Base-by-base conservation (phyloP, 2,329 filamentous ascomycete species). In the Trichoderma aggressivum region DNA sequence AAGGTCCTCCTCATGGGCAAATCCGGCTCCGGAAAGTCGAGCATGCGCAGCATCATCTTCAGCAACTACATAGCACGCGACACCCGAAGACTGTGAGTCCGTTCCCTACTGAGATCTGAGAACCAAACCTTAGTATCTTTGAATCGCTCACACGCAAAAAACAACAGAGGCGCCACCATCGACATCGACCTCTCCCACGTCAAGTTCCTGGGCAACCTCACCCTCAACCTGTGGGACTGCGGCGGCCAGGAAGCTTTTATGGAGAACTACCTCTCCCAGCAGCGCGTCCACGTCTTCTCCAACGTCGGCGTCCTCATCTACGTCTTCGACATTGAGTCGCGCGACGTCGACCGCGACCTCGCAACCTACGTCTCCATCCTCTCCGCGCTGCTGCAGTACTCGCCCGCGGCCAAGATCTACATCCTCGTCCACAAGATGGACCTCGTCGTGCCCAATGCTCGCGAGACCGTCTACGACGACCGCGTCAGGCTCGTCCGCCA, bases 341-440 rank as follows among this genome's bases (percentile, higher is more conserved):
- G 94, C 79, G 96, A 98, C 81, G 94, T 97, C 77, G 93, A 96
- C 73, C 92, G 94, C 76, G 96, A 99, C 80, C 89, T 98, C 66
- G 90, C 95, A 71, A 97, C 94, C 71, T 99, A 98, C 84, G 90
- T 91, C 66, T 92, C 93, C 75, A 96, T 98, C 80, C 93, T 98
- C 76, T 89, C 91, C 63, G 96, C 96, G 0, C 87, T 99, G 50
- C 88, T 91, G 70, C 94, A 98, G 82, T 97, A 90, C 86, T 97
- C 93, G 61, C 85, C 88, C 36, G 84, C 85, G 3, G 94, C 95
- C 73, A 92, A 93, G 80, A 91, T 99, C 77, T 99, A 98, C 83
- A 92, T 96, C 73, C 89, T 99, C 58, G 92, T 99, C 75, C 96
- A 99, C 90, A 99, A 99, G 83, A 98, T 99, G 92, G 96, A 99